Conservation (phyloP, 768 basidiomycete species). For the Jaapia argillacea region DNA sequence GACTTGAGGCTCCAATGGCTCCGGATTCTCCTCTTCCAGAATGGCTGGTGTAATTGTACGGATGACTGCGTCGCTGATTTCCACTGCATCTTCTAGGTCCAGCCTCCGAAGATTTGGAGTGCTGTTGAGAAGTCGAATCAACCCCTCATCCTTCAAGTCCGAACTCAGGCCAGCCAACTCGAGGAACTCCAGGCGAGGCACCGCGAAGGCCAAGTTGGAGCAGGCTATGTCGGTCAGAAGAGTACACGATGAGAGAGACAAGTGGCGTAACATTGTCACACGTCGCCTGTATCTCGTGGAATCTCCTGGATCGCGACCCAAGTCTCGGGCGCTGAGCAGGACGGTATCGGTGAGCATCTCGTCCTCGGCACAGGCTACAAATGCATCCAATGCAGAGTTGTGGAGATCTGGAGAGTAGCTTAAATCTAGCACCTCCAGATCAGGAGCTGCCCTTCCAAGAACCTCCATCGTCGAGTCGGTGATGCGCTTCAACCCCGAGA, state of each 20-base stretch:
- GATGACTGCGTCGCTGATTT: constrained; percentile 68
- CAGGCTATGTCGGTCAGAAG: constrained; percentile 70
- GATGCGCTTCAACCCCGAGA: constrained; percentile 58
- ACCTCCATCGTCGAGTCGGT: constrained; percentile 51
- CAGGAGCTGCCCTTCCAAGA: constrained; percentile 59
- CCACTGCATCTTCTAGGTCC: constrained; percentile 78
- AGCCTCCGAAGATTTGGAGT: constrained; percentile 63
- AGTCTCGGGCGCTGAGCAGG: constrained; percentile 48
- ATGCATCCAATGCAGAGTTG: constrained; percentile 67
- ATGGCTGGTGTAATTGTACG: constrained; percentile 48
- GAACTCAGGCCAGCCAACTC: constrained; percentile 72
- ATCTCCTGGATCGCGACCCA: constrained; percentile 51
- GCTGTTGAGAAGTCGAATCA: constrained; percentile 58
- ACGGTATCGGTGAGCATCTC: constrained; percentile 33
- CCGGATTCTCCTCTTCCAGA: too few relatives aligned
- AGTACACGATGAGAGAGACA: constrained; percentile 61
- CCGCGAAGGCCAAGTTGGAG: constrained; percentile 55
- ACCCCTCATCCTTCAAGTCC: constrained; percentile 62
- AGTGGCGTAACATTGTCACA: constrained; percentile 61
- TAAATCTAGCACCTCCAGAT: constrained; percentile 72
- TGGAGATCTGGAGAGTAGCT: constrained; percentile 64
- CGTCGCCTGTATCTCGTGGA: constrained; percentile 40
- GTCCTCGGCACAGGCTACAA: constrained; percentile 44
- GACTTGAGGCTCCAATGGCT: constrained; percentile 23
- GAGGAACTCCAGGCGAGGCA: constrained; percentile 66